phyloP scores from a whole-genome alignment of 345 rosid species.

The Syzygium aqueum region DNA sequence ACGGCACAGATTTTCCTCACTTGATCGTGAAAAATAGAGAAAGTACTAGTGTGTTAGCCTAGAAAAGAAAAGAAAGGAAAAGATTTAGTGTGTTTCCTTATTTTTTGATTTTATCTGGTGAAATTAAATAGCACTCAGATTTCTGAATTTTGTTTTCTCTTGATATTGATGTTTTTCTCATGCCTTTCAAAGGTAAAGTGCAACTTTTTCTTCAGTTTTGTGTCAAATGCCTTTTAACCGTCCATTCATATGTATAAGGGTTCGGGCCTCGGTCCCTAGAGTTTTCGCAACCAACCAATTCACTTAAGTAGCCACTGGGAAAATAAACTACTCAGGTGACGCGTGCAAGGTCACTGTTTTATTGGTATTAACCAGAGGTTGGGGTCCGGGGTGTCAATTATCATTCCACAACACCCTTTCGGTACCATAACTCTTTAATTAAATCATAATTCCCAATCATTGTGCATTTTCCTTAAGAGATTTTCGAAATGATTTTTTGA shows the following conservation, averaged over 20 bases:
- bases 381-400: background rate
- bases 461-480: background rate
- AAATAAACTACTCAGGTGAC: background rate
- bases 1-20: background rate
- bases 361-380: background rate
- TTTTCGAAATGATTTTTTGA: background rate
- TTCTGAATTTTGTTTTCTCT: background rate
- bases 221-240: background rate
- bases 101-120: background rate
- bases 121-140: background rate
- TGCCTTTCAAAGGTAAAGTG: background rate
- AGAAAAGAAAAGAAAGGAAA: too few relatives aligned
- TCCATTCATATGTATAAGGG: background rate
- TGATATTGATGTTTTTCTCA: background rate
- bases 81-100: background rate
- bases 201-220: too few relatives aligned
- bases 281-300: too few relatives aligned
- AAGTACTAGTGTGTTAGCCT: background rate
- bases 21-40: background rate
- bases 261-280: too few relatives aligned
- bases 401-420: background rate
- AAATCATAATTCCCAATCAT: background rate
- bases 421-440: background rate
- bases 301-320: background rate
- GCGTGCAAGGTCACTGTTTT: background rate